Base-by-base conservation (phyloP, 768 basidiomycete genomes). In the Kwoniella shandongensis region DNA sequence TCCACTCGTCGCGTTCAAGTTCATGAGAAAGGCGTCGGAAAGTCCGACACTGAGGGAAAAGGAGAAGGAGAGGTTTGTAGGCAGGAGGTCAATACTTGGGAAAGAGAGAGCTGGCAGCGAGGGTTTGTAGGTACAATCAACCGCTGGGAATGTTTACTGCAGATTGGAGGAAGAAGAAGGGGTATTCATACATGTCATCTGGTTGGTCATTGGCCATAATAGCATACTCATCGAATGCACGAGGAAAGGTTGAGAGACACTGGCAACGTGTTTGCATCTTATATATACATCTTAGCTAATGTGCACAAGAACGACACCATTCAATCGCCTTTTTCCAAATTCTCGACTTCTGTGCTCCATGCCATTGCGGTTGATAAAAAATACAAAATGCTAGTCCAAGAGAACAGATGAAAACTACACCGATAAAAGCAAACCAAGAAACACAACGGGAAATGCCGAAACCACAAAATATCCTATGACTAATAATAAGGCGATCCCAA, bases 1-100 rank as follows among this genome's bases (percentile, higher is more conserved):
- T 20, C 56, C 57, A 11, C 73, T 91, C 49, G 85, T 85, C 7
- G 84, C 91, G 1, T 77, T 94, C 44, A 89, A 93, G 72, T 92
- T 91, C 77, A 83, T 94, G 62, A 81, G 90, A 54, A 84, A 86
- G 45, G 91, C 88, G 36, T 66, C 63, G 10, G 69, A 73, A 26
- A 64, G 60, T 27, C 71, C 71, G 12, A 51, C 59, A 4, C 44
- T 65, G 15, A 48, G 66, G 32, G 66, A 70, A 41, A 64, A 56
- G 48, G 68, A 73, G 61, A 67, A 65, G 46, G 66, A 67, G 47
- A 57, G 39, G 29, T 51, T 65, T 17, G 36, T 39, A 13, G 61
- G 59, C 6, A 40, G 53, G 35, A 45, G 66, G 50, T 58, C 55
- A 32, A 64, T 67, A n/a, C 53, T 67, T 29, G 65, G 62, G 6